Evolutionary conservation across 768 basidiomycete genomes (phyloP).

Genomic region (Podaxis sp.): DNA sequence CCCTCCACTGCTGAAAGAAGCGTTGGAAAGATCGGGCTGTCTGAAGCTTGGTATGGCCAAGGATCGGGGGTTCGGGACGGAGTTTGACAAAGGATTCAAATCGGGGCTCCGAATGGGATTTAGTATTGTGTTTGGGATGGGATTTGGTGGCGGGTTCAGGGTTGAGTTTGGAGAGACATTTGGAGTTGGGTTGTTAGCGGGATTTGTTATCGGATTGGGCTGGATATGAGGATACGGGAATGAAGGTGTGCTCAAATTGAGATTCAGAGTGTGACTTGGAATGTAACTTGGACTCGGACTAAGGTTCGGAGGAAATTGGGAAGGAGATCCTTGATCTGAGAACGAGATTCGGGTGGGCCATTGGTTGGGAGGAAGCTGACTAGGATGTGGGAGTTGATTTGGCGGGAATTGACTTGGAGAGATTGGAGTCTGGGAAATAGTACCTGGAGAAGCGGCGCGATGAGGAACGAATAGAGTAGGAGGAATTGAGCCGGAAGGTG

Average conservation of each 20-base stretch:
- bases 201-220: background rate
- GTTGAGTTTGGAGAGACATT: background rate
- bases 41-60: background rate
- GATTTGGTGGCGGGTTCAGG: background rate
- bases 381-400: constrained; percentile 1
- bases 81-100: background rate
- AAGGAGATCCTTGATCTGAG: background rate
- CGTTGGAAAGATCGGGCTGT: background rate
- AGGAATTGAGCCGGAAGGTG: background rate
- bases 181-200: background rate
- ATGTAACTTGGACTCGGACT: background rate
- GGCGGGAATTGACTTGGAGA: background rate
- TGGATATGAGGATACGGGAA: background rate
- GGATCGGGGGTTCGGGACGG: background rate
- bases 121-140: background rate
- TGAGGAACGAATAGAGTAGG: background rate
- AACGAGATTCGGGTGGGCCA: background rate
- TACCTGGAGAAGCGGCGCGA: background rate
- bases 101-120: background rate
- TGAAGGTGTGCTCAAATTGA: background rate
- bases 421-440: background rate
- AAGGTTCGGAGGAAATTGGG: background rate
- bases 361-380: constrained; percentile 1
- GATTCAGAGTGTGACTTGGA: background rate
- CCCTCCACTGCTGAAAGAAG: background rate